These are phyloP conservation scores for Marchantia paleacea DNA, from an alignment of 225 moss, liverwort and hornwort species.

Conservation along the genomic window DNA sequence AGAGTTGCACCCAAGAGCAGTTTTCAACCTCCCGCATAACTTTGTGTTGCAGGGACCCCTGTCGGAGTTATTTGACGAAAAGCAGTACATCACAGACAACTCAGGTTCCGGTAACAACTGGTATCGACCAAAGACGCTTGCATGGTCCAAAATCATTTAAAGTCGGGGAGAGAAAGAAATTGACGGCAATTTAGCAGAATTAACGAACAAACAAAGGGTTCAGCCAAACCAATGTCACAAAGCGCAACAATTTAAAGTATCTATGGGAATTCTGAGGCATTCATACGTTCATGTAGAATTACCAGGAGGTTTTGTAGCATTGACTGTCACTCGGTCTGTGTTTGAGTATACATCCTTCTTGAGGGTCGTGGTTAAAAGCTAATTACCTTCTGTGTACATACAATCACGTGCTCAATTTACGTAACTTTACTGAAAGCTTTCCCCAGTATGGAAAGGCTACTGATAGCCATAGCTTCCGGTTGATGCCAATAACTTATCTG, in stretches of 20 bases:
- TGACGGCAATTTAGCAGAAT: background rate
- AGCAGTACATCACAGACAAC: slow-evolving; percentile 66
- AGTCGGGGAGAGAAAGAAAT: background rate
- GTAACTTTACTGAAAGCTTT: no score
- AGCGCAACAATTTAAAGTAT: no score
- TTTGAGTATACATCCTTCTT: no score
- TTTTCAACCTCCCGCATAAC: background rate
- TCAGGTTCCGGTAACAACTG: slow-evolving; percentile 96
- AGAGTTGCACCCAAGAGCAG: no score
- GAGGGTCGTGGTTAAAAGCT: no score
- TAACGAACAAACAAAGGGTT: background rate
- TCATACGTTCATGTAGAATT: no score
- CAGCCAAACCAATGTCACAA: background rate
- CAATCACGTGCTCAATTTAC: no score
- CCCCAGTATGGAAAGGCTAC: no score
- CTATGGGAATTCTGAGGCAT: no score
- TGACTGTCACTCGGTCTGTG: no score
- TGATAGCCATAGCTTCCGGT: background rate
- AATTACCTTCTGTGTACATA: no score
- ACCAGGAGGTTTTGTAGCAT: no score
- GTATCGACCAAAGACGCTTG: slow-evolving; percentile 29
- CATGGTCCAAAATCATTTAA: background rate
- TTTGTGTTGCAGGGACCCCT: slow-evolving; percentile 54
- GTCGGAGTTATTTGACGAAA: slow-evolving; percentile 69
- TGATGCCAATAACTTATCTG: background rate